These are phyloP conservation scores for Trifolium pratense DNA, from an alignment of 306 rosid species.

Conservation along the genomic window DNA sequence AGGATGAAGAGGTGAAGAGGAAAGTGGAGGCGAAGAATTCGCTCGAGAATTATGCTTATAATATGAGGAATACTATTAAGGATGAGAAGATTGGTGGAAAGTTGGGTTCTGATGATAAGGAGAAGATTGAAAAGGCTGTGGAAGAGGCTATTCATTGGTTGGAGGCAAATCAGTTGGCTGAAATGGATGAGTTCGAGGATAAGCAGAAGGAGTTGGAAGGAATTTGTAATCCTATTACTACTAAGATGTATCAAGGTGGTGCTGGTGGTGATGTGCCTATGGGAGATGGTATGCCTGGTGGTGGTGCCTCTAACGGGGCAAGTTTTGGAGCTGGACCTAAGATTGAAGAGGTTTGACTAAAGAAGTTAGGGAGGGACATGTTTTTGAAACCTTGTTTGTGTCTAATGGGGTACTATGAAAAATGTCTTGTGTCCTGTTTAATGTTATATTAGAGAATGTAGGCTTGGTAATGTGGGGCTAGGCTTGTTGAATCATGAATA, in stretches of 20 bases:
- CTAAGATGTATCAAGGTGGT: conserved; percentile 72
- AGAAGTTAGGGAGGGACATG: not conserved
- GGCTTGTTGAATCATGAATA: no score
- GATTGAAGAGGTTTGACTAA: conserved; percentile 82
- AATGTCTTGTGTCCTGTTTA: no score
- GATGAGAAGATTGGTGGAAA: conserved; percentile 75
- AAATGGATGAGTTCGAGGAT: conserved; percentile 82
- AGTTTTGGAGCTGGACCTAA: conserved; percentile 74
- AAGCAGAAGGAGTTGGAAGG: conserved; percentile 80
- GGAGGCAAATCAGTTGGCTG: conserved; percentile 82
- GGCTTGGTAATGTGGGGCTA: no score
- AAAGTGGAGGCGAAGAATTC: conserved; percentile 86
- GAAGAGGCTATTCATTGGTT: conserved; percentile 68
- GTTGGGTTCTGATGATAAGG: conserved; percentile 56
- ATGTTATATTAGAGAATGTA: no score
- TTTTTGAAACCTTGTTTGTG: not conserved
- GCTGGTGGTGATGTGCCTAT: conserved; percentile 46
- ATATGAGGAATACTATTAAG: conserved; percentile 77
- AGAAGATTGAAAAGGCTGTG: conserved; percentile 77
- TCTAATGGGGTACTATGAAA: no score
- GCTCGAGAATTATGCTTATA: conserved; percentile 82
- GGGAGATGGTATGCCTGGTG: conserved; percentile 46
- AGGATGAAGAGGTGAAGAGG: conserved; percentile 89
- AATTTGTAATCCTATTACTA: conserved; percentile 71
- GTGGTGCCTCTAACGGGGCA: conserved; percentile 36